Conservation (phyloP, 768 basidiomycete genomes). For the Russula dissimulans region DNA sequence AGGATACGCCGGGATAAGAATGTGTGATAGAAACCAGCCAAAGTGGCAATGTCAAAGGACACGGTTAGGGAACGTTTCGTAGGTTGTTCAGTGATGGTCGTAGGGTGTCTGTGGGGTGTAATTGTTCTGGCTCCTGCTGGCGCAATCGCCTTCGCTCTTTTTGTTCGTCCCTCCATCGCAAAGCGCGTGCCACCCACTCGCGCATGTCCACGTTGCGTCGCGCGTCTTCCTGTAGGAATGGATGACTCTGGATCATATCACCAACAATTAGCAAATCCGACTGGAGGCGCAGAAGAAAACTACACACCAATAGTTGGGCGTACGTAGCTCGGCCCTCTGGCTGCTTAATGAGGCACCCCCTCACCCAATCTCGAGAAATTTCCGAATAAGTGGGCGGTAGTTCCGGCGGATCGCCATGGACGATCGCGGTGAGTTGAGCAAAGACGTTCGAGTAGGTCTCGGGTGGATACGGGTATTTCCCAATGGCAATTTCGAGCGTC, state of each 20-base stretch:
- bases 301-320: constrained; percentile 56
- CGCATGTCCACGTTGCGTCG: constrained; percentile 71
- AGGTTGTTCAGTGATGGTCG: not conserved
- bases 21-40: constrained; percentile 3
- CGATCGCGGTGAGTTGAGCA: constrained; percentile 93
- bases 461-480: constrained; percentile 91
- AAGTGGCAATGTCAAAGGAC: not conserved
- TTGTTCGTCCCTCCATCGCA: constrained; percentile 23
- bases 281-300: not conserved
- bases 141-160: constrained; percentile 4
- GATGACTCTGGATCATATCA: constrained; percentile 46
- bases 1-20: not conserved
- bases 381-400: constrained; percentile 64
- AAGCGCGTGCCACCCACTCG: constrained; percentile 62
- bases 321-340: constrained; percentile 77
- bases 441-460: constrained; percentile 97
- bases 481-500: constrained; percentile 87
- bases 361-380: constrained; percentile 75
- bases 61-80: not conserved
- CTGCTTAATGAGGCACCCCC: constrained; percentile 70
- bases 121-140: constrained; percentile 6
- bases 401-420: constrained; percentile 86
- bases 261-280: not conserved
- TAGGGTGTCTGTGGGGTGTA: constrained; percentile 8
- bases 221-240: constrained; percentile 59